phyloP scores from a whole-genome alignment of 2,329 filamentous ascomycete species.

The Colletotrichum horii region DNA sequence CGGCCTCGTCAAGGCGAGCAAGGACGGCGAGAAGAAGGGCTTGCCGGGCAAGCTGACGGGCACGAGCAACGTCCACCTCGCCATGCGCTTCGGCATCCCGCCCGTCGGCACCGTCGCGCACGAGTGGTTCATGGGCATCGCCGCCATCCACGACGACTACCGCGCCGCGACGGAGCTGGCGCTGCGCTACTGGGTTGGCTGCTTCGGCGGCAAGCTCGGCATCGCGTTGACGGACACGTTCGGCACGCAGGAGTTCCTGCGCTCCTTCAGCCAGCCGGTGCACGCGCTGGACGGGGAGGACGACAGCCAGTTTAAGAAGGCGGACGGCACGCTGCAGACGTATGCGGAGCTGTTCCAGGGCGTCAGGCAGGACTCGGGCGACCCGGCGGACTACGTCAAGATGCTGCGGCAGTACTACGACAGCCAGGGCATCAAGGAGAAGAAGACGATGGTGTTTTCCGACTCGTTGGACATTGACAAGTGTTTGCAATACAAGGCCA shows the following conservation, averaged over 20 bases:
- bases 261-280: conserved; percentile 76
- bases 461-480: conserved; percentile 92
- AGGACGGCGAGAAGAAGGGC: conserved; percentile 69
- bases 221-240: conserved; percentile 97
- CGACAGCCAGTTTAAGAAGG: conserved; percentile 42
- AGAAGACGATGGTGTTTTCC: conserved; percentile 93
- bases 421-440: conserved; percentile 72
- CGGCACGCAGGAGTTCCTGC: conserved; percentile 87
- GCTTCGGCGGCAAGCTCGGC: conserved; percentile 83
- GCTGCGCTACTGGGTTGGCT: conserved; percentile 86
- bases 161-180: conserved; percentile 82
- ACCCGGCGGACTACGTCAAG: conserved; percentile 80
- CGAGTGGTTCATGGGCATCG: conserved; percentile 99
- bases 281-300: conserved; percentile 47
- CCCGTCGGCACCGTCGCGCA: conserved; percentile 91
- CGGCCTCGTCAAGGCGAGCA: conserved; percentile 80
- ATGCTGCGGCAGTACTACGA: conserved; percentile 84
- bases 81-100: conserved; percentile 86
- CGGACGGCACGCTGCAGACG: conserved; percentile 52
- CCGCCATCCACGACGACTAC: conserved; percentile 88
- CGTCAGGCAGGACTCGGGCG: conserved; percentile 88
- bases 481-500: conserved; percentile 87
- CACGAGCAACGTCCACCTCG: conserved; percentile 96
- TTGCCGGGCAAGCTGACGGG: conserved; percentile 78
- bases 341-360: conserved; percentile 86